These are phyloP conservation scores for Entelexis paramagnoliae DNA, from an alignment of 1,139 yeast species.

Conservation along the genomic window DNA sequence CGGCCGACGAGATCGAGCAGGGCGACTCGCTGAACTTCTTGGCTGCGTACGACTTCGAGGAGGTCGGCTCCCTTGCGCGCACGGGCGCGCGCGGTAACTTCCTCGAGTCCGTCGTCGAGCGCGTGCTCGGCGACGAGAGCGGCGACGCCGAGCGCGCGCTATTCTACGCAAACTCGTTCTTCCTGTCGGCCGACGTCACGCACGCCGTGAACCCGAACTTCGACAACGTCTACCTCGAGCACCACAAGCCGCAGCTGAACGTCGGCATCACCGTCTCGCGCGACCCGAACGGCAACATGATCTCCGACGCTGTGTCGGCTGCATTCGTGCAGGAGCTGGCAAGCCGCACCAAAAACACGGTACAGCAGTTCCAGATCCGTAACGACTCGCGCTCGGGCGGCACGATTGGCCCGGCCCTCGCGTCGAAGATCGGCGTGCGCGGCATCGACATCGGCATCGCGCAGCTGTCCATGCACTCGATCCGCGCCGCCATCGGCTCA, in stretches of 20 bases:
- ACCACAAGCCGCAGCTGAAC: constrained; percentile 71
- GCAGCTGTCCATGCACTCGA: constrained; percentile 89
- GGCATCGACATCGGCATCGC: constrained; percentile 89
- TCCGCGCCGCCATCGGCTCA: constrained; percentile 90
- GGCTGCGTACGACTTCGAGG: constrained; percentile 87
- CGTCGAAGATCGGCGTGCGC: constrained; percentile 78
- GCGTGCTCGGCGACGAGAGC: constrained; percentile 40
- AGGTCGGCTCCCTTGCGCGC: constrained; percentile 79
- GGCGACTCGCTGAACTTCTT: constrained; percentile 47
- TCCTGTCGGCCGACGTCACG: constrained; percentile 85
- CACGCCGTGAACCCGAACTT: constrained; percentile 95
- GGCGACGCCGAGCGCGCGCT: constrained; percentile 37
- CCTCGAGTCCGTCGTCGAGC: constrained; percentile 61
- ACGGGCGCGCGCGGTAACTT: constrained; percentile 94
- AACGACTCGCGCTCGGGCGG: constrained; percentile 93
- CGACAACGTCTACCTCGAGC: constrained; percentile 50
- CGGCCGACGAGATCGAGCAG: constrained; percentile 49
- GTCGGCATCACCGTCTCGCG: constrained; percentile 59
- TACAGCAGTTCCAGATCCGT: constrained; percentile 53
- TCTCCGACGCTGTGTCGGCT: constrained; percentile 63
- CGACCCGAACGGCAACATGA: constrained; percentile 73
- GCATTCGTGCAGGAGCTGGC: constrained; percentile 61
- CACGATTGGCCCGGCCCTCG: constrained; percentile 85
- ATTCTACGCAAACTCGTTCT: constrained; percentile 56
- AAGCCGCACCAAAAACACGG: constrained; percentile 44